phyloP scores from a whole-genome alignment of 352 stramenopile genomes.

The Phytopythium helicoides region DNA sequence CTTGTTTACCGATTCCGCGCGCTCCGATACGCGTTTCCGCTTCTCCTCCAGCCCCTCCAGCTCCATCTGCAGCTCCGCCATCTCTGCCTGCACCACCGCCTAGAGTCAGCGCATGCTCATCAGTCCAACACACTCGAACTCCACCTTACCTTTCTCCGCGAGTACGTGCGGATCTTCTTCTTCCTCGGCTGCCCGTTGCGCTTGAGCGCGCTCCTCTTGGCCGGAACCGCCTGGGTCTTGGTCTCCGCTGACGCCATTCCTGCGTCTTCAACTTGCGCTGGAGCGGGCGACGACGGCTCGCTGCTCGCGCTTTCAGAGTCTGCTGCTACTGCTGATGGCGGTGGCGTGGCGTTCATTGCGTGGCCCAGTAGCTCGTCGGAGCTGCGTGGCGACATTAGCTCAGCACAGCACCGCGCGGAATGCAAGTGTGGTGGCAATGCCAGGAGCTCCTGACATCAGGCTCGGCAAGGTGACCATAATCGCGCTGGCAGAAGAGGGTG shows the following conservation, averaged over 20 bases:
- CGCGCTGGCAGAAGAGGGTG: too few species aligned
- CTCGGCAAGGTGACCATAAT: too few species aligned
- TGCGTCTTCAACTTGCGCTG: too few species aligned
- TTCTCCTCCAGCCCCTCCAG: conserved; percentile 13
- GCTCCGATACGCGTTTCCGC: conserved; percentile 8
- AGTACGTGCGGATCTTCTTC: conserved; percentile 21
- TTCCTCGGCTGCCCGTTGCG: conserved; percentile 9
- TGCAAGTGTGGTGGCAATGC: too few species aligned
- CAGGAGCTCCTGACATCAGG: too few species aligned
- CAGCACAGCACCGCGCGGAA: too few species aligned
- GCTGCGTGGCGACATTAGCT: too few species aligned
- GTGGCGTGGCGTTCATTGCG: too few species aligned
- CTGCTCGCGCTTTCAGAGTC: too few species aligned
- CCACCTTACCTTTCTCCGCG: conserved; percentile 26
- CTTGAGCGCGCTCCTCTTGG: conserved; percentile 1
- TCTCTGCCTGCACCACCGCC: conserved; percentile 17
- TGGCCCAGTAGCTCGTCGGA: too few species aligned
- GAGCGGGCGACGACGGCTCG: too few species aligned
- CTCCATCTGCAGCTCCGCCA: conserved; percentile 19
- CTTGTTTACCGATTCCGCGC: conserved; percentile 12
- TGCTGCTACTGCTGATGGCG: too few species aligned
- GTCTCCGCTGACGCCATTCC: not conserved
- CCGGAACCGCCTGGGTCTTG: not conserved
- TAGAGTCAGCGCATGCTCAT: not conserved
- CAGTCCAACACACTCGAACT: not conserved